Percentiles rank a stretch among this genome's conserved stretches.
Evolutionary conservation across 371 early-diverging fungal genomes (phyloP).

Genomic region (Syncephalastrum contaminatum): DNA sequence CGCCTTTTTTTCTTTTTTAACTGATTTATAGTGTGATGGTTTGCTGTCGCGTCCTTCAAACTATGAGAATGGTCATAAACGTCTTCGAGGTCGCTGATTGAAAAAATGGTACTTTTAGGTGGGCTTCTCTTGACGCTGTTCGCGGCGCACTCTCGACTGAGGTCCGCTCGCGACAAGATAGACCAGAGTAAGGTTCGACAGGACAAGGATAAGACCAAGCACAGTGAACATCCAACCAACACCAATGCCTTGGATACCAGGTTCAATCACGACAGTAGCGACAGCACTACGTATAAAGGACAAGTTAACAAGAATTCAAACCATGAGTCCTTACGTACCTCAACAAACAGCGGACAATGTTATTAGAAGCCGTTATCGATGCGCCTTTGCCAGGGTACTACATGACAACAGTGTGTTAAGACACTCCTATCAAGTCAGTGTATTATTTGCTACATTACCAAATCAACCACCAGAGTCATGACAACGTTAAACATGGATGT

Average conservation of each 20-base stretch:
- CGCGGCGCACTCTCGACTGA: too few species aligned
- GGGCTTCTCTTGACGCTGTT: too few species aligned
- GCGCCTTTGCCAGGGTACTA: slow-evolving; percentile 38
- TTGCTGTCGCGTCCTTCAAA: too few species aligned
- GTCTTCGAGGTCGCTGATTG: too few species aligned
- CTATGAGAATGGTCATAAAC: too few species aligned
- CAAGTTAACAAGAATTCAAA: neutral
- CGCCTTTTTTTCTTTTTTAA: too few species aligned
- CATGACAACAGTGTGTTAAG: too few species aligned
- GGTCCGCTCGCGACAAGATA: too few species aligned
- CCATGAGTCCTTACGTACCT: slow-evolving; percentile 19
- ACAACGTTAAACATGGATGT: slow-evolving; percentile 21
- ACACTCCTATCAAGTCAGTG: too few species aligned
- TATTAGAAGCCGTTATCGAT: slow-evolving; percentile 44
- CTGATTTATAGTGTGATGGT: too few species aligned
- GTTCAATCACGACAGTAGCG: slow-evolving; percentile 28
- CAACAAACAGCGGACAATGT: slow-evolving; percentile 39
- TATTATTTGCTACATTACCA: slow-evolving; percentile 1
- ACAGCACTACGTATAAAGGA: slow-evolving; percentile 16
- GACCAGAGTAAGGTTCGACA: slow-evolving; percentile 5
- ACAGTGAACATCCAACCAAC: slow-evolving; percentile 38
- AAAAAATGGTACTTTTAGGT: too few species aligned
- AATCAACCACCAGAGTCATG: slow-evolving; percentile 34
- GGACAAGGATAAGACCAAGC: slow-evolving; percentile 19
- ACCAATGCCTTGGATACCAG: slow-evolving; percentile 32